phyloP scores from a whole-genome alignment of 768 basidiomycete species.

The Amanita molliuscula region DNA sequence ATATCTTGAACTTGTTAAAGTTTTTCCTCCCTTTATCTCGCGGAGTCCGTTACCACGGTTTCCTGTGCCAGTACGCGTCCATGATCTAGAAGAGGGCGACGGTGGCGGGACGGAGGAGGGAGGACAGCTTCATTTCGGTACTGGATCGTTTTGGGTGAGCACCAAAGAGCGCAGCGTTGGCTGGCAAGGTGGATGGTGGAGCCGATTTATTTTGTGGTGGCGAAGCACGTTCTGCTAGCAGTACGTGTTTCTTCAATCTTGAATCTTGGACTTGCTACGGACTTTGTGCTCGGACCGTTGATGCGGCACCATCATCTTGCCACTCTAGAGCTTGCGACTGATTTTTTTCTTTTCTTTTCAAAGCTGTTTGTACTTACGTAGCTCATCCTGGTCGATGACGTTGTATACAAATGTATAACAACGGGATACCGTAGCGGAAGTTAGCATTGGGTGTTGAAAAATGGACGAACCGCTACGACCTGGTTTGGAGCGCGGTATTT shows the following conservation, averaged over 20 bases:
- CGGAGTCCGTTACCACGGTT: constrained; percentile 67
- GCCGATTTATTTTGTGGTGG: constrained; percentile 71
- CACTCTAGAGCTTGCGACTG: neutral
- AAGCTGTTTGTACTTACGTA: constrained; percentile 2
- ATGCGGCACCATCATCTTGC: neutral
- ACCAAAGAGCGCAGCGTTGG: constrained; percentile 45
- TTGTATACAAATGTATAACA: constrained; percentile 5
- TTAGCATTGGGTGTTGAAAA: neutral
- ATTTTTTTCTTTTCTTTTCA: neutral
- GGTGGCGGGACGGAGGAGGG: constrained; percentile 44
- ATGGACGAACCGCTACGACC: neutral
- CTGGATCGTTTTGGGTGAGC: constrained; percentile 79
- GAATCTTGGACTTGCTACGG: neutral
- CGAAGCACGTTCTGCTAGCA: constrained; percentile 63
- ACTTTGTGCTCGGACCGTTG: neutral
- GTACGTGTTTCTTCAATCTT: constrained; percentile 3
- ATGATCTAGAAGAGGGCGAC: constrained; percentile 65
- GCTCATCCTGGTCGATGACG: constrained; percentile 5
- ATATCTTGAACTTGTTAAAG: constrained; percentile 48
- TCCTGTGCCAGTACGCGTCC: constrained; percentile 28
- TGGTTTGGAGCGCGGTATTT: neutral
- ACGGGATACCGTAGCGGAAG: neutral
- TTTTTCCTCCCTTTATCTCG: constrained; percentile 75
- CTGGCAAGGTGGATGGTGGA: constrained; percentile 77
- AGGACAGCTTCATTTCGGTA: constrained; percentile 60